Evolutionary conservation across 75 land plant genomes (phyloP), one percentile per base, ranked within the genome.

Genomic region (Sequoia sempervirens): DNA sequence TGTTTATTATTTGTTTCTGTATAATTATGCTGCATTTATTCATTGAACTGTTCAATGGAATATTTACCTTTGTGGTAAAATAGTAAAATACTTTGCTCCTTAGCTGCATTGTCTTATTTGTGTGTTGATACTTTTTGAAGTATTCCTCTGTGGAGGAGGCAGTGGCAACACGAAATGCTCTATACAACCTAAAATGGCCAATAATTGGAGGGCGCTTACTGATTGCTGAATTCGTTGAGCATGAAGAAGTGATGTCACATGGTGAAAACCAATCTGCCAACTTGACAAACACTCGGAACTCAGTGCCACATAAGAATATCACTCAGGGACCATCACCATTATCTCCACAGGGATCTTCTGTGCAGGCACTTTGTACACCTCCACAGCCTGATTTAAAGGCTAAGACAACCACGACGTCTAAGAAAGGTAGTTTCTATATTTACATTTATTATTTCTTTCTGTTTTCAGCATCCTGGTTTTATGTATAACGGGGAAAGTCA

Each of bases 111-210:
- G 36, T 28, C 43, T 83, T 34, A 75, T 41, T 79, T 83, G 45
- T 83, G 20, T 80, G 82, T 80, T 85, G 17, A 81, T 82, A 46
- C 45, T 46, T 69, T 45, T 85, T 76, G 46, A 84, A 90, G 91
- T 88, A 90, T 81, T 86, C 91, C 23, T 69, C 90, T 50, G 83
- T 88, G 34, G 91, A 90, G 14, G 90, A 90, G 61, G 91, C 91
- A 58, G 74, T 74, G 14, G 91, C 91, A 18, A 84, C 91, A 40
- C 82, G 91, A 53, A 86, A 90, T 86, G 87, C 82, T 18, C 70
- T 88, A 15, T 88, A 88, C 87, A 86, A 90, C 80, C 80, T 83
- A 37, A 84, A 86, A 83, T 88, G 91, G 91, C 91, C 91, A 2
- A 53, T 84, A 47, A 69, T 74, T 41, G 91, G 91, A 18, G 90